Evolutionary conservation across 345 rosid species (phyloP).

Genomic region (Garcia nutans): DNA sequence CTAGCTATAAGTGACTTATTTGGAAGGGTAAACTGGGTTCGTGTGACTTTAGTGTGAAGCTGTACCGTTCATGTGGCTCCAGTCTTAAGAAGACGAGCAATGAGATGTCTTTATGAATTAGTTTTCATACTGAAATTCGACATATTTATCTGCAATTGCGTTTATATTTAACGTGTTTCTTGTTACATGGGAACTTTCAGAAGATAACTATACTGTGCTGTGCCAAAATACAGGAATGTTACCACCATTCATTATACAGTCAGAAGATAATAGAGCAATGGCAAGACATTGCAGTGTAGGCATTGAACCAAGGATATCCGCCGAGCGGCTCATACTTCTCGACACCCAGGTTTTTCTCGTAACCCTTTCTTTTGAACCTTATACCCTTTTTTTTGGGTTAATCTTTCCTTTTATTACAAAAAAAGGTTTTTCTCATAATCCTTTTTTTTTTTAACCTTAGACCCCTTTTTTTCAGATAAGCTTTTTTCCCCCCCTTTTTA

Average conservation of each 20-base stretch:
- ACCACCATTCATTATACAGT: conserved; percentile 61
- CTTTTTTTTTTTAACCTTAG: too few relatives aligned
- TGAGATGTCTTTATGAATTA: not conserved
- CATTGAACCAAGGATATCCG: conserved; percentile 77
- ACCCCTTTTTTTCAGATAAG: not conserved
- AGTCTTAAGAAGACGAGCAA: not conserved
- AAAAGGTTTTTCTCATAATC: conserved; percentile 37
- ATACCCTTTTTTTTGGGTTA: not conserved
- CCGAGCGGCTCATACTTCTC: conserved; percentile 74
- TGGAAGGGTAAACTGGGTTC: not conserved
- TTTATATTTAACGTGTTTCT: not conserved
- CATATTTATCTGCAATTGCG: not conserved
- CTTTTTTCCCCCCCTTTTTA: too few relatives aligned
- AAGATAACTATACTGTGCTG: not conserved
- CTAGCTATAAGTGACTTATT: not conserved
- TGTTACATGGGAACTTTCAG: not conserved
- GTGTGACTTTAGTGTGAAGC: not conserved
- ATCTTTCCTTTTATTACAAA: too few relatives aligned
- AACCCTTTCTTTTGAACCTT: not conserved
- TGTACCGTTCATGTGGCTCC: not conserved
- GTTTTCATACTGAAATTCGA: not conserved
- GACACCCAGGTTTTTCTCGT: conserved; percentile 62
- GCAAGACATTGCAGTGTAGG: conserved; percentile 73
- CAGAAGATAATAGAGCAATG: conserved; percentile 63
- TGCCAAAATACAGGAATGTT: conserved; percentile 57